Conservation (phyloP, 129 eudicot species). For the Ambrosia trifida region DNA sequence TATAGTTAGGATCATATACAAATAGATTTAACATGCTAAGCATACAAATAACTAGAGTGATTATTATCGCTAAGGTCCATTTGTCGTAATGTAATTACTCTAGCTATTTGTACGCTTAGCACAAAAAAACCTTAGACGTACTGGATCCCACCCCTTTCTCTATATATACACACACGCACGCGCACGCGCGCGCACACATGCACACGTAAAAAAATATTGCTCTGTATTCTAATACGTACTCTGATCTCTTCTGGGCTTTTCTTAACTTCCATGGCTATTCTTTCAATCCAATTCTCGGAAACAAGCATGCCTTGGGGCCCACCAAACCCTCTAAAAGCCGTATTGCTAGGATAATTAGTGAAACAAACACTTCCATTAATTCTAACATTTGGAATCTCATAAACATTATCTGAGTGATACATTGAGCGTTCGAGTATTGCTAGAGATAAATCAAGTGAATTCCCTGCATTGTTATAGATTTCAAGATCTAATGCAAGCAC, state of each 20-base stretch:
- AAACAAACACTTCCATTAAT: constrained; percentile 82
- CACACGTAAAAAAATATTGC: constrained; percentile 3
- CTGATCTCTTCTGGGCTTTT: constrained; percentile 88
- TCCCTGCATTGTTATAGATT: constrained; percentile 86
- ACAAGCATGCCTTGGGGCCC: constrained; percentile 97
- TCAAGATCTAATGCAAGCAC: constrained; percentile 87
- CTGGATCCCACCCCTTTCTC: no score
- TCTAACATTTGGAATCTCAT: constrained; percentile 84
- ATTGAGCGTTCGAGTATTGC: constrained; percentile 91
- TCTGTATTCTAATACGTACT: constrained; percentile 41
- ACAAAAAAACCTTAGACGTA: no score
- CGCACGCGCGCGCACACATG: no score
- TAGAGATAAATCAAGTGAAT: constrained; percentile 87
- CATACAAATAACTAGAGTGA: no score
- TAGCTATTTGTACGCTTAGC: no score
- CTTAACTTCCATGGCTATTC: constrained; percentile 79
- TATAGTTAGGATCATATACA: neutral
- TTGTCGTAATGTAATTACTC: no score
- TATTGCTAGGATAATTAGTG: constrained; percentile 90
- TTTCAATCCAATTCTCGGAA: constrained; percentile 92
- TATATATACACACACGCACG: no score
- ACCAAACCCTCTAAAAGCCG: constrained; percentile 99
- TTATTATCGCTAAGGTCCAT: no score
- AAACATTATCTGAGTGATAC: constrained; percentile 88
- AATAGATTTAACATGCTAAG: no score